Conservation (phyloP, 1,284 basidiomycete species). For the Sanguinoderma infundibulare region DNA sequence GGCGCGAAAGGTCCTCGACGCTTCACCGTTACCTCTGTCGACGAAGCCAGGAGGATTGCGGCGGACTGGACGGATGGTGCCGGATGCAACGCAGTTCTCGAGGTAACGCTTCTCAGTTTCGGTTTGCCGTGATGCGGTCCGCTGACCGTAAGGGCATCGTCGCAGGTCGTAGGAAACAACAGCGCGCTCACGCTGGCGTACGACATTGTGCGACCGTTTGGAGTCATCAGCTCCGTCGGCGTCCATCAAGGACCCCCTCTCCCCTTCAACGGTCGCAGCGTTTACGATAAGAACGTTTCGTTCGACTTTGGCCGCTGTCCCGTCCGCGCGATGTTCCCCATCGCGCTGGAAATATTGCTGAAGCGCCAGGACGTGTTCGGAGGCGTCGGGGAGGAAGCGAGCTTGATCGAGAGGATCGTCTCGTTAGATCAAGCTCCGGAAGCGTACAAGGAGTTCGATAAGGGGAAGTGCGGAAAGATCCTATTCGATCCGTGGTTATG, state of each 20-base stretch:
- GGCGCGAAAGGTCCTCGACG: slow-evolving; percentile 48
- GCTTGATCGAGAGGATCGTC: slow-evolving; percentile 69
- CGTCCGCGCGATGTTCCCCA: slow-evolving; percentile 78
- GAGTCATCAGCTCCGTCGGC: slow-evolving; percentile 81
- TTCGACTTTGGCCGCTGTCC: slow-evolving; percentile 89
- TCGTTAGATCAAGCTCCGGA: slow-evolving; percentile 57
- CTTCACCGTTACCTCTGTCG: slow-evolving; percentile 54
- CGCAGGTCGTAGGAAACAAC: slow-evolving; percentile 80
- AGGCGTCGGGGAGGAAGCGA: slow-evolving; percentile 56
- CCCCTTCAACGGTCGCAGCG: slow-evolving; percentile 63
- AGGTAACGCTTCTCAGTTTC: slow-evolving; percentile 46
- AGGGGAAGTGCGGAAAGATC: slow-evolving; percentile 72
- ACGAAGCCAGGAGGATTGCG: slow-evolving; percentile 54
- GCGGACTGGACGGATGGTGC: slow-evolving; percentile 54
- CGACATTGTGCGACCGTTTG: slow-evolving; percentile 80
- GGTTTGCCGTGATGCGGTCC: neutral
- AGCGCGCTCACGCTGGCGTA: slow-evolving; percentile 76
- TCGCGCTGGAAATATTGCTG: slow-evolving; percentile 73
- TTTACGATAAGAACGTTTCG: slow-evolving; percentile 85
- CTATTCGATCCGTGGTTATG: slow-evolving; percentile 71
- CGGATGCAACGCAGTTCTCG: slow-evolving; percentile 69
- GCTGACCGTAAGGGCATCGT: neutral
- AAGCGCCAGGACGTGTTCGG: slow-evolving; percentile 75
- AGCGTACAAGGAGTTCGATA: slow-evolving; percentile 69
- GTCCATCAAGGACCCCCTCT: slow-evolving; percentile 63